These are phyloP conservation scores for Zostera marina DNA, from an alignment of 116 monocot genomes.

Conservation along the genomic window DNA sequence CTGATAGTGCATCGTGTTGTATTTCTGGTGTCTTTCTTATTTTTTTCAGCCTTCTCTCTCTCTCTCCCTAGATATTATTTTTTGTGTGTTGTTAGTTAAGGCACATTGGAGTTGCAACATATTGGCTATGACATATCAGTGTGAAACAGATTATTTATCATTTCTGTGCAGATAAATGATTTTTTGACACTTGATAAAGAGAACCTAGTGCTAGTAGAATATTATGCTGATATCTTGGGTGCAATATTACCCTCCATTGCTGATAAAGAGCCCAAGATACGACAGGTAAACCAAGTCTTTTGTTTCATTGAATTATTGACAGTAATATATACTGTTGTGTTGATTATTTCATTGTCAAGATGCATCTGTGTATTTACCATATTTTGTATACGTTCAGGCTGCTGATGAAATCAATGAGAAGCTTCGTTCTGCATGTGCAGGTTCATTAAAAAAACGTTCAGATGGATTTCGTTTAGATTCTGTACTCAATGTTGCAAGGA, in stretches of 20 bases:
- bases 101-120: neutral
- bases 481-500: slow-evolving; percentile 76
- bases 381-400: slow-evolving; percentile 30
- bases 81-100: no score
- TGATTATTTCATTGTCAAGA: no score
- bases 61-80: neutral
- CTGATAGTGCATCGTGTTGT: neutral
- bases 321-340: neutral
- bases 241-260: slow-evolving; percentile 97
- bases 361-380: no score
- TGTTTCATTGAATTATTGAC: neutral
- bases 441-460: no score
- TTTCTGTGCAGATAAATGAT: slow-evolving; percentile 76
- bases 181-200: slow-evolving; percentile 98
- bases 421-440: slow-evolving; percentile 55
- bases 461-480: slow-evolving; percentile 79
- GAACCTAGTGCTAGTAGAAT: slow-evolving; percentile 81
- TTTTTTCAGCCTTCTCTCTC: neutral
- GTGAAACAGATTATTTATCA: neutral
- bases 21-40: neutral
- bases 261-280: slow-evolving; percentile 93
- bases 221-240: slow-evolving; percentile 95
- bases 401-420: slow-evolving; percentile 98
- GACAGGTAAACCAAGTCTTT: slow-evolving; percentile 40
- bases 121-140: neutral